Evolutionary conservation across 73 alveolate species (phyloP), one percentile per base, ranked within the genome.

Genomic region (Paramecium sonneborni): DNA sequence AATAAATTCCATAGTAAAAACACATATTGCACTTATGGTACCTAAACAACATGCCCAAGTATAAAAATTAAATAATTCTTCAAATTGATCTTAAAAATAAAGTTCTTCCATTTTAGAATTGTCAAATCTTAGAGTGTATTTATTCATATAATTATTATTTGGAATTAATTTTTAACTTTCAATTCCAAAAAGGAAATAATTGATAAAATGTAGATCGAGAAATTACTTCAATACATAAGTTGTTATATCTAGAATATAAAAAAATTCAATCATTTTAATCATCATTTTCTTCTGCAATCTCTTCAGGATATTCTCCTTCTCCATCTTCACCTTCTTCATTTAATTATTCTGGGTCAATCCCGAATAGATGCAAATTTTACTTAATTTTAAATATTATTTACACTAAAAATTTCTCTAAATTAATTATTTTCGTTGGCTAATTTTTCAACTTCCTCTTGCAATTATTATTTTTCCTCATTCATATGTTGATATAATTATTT

Each of bases 401-500:
- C 57, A 26, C 57, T 70, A 70, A 70, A 79, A 15, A 70, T 70
- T 14, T 70, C 86, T 70, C 57, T 70, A 70, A 70, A 70, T 32
- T 70, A 34, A 70, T 70, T 70, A 35, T 70, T 70, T 28, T 70
- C 90, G 14, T 70, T 70, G 2, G 18, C 52, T 70, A 70, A 35
- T 26, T 32, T 70, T 70, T 70, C 57, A 28, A 70, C 86, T 26
- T 70, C 86, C 5, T 70, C 86, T 35, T 70, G 15, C 57, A 70
- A 28, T 32, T n/a, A 18, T 28, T 70, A 35, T 35, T 70, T 70
- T 70, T 70, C 57, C 24, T 28, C 57, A 70, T 32, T 79, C 69
- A 79, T 38, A 23, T 79, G 44, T 23, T 79, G 74, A 70, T 70
- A 70, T 28, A 70, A 70, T 26, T 70, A 70, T 35, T 70, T 70